phyloP scores from a whole-genome alignment of 225 moss, liverwort and hornwort species.

The Ulota crispa region DNA sequence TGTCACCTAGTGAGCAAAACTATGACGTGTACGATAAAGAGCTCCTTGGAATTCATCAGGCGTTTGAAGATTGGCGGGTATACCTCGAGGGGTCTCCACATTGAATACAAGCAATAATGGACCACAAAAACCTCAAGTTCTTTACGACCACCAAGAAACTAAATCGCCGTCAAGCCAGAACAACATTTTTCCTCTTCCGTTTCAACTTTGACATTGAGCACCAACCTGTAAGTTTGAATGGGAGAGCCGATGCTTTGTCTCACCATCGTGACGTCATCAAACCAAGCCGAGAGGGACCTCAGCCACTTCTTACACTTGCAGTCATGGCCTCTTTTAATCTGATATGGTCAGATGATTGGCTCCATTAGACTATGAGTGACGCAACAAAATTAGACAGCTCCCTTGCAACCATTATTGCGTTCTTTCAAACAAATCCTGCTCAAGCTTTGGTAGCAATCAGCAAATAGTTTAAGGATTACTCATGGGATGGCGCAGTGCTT shows the following conservation, averaged over 20 bases:
- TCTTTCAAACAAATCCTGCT: rapidly evolving
- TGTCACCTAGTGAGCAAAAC: background rate
- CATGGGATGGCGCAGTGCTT: rapidly evolving
- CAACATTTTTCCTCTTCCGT: rapidly evolving
- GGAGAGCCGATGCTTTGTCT: background rate
- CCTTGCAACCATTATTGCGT: no score
- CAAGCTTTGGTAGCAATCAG: background rate
- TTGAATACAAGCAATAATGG: rapidly evolving
- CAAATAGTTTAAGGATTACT: background rate
- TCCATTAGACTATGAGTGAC: no score
- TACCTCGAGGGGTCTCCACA: background rate
- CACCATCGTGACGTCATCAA: rapidly evolving
- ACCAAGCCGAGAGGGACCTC: background rate
- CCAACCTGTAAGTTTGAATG: background rate
- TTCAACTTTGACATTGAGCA: background rate
- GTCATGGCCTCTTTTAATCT: rapidly evolving
- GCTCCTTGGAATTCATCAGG: background rate
- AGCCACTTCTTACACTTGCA: background rate
- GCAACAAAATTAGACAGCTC: no score
- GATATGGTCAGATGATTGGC: rapidly evolving
- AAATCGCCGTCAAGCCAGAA: background rate
- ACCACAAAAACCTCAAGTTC: background rate
- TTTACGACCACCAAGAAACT: background rate
- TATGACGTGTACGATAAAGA: background rate
- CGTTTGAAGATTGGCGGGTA: background rate